phyloP scores from a whole-genome alignment of 208 protist species.

The Angomonas deanei region DNA sequence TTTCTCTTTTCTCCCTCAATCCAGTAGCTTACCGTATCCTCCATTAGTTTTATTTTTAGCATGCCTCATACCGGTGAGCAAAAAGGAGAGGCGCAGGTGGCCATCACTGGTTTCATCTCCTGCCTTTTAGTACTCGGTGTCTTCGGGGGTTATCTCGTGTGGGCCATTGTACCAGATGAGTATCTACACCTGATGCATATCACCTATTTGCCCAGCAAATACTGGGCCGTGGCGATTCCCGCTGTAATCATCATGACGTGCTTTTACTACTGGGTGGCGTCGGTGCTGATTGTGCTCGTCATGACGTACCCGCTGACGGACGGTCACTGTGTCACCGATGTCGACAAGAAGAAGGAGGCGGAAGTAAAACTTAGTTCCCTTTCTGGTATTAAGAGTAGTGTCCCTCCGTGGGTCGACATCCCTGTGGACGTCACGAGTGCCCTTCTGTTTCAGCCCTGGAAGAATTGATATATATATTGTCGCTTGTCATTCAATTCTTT shows the following conservation, averaged over 20 bases:
- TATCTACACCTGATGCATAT: conserved; percentile 57
- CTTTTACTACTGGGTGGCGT: conserved; percentile 63
- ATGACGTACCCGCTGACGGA: conserved; percentile 73
- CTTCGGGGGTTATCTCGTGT: conserved; percentile 67
- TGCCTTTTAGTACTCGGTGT: conserved; percentile 53
- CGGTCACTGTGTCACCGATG: conserved; percentile 65
- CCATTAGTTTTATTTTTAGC: neutral
- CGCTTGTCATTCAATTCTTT: neutral
- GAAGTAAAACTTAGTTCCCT: conserved; percentile 45
- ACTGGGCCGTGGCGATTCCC: conserved; percentile 87
- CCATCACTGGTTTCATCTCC: conserved; percentile 87
- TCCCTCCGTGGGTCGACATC: conserved; percentile 80
- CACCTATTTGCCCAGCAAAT: conserved; percentile 88
- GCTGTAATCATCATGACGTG: conserved; percentile 72
- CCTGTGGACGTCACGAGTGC: conserved; percentile 67
- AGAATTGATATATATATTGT: too few species aligned
- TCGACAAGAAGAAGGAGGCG: conserved; percentile 47
- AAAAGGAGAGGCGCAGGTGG: conserved; percentile 17
- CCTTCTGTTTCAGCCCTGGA: conserved; percentile 83
- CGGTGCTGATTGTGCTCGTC: conserved; percentile 55
- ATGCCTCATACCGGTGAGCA: neutral
- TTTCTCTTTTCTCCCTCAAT: too few species aligned
- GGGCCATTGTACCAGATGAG: conserved; percentile 55
- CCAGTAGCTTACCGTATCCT: too few species aligned
- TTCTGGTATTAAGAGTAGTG: conserved; percentile 41